These are phyloP conservation scores for Ceratocystis lukuohia DNA, from an alignment of 2,329 filamentous ascomycete genomes.

Conservation along the genomic window DNA sequence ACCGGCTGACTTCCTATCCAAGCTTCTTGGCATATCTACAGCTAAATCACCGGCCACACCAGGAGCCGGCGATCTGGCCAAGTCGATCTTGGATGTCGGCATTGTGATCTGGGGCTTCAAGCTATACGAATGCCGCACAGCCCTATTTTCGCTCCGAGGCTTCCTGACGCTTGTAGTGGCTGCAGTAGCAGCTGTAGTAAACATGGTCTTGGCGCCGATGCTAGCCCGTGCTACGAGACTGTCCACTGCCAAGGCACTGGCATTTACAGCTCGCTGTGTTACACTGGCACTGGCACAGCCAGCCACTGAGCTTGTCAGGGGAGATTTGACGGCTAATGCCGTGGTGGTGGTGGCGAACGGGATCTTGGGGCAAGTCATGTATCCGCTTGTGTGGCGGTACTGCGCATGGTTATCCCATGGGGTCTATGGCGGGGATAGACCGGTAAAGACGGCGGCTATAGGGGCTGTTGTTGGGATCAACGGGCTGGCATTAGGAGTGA, in stretches of 20 bases:
- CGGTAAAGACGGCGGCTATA: constrained; percentile 28
- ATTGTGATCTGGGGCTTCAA: constrained; percentile 42
- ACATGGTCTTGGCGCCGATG: constrained; percentile 31
- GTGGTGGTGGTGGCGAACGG: constrained; percentile 40
- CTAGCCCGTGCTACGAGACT: constrained; percentile 29
- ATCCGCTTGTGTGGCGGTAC: constrained; percentile 27
- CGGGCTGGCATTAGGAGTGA: constrained; percentile 46
- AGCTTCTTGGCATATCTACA: neutral
- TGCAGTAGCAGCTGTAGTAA: constrained; percentile 28
- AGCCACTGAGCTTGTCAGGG: constrained; percentile 32
- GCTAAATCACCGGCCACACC: constrained; percentile 18
- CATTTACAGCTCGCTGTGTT: constrained; percentile 38
- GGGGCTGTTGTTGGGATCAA: constrained; percentile 45
- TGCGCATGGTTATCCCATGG: constrained; percentile 22
- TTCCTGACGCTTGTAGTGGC: constrained; percentile 30
- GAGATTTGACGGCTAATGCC: constrained; percentile 36
- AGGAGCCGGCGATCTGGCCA: constrained; percentile 37
- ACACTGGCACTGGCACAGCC: constrained; percentile 39
- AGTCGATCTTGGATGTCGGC: constrained; percentile 37
- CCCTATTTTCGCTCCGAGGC: constrained; percentile 34
- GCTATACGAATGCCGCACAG: constrained; percentile 36
- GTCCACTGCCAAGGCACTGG: constrained; percentile 26
- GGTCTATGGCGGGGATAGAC: neutral
- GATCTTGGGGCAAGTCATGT: constrained; percentile 32
- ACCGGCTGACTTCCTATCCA: neutral